Evolutionary conservation across 2,329 filamentous ascomycete genomes (phyloP), one percentile per base, ranked within the genome.

Genomic region (Fusarium piperis): DNA sequence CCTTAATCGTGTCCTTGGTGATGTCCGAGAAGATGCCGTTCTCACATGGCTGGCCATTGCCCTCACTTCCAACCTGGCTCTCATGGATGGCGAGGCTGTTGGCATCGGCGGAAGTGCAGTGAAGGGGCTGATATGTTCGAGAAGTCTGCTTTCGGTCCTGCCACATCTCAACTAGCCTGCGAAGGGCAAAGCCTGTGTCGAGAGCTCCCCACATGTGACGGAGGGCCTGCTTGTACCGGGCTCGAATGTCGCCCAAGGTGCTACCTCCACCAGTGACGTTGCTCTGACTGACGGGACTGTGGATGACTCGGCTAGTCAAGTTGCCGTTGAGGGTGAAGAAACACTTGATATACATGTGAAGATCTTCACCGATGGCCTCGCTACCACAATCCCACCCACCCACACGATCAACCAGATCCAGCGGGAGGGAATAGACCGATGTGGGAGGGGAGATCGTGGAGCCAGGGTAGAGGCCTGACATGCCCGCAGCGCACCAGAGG

Each of bases 301-400:
- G 83, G 32, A 94, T 85, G 4, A 91, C 89, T 55, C 87, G 86
- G 52, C 88, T 87, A 13, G 89, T 90, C 60, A 93, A 78, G 77
- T 93, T 90, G 4, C 92, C 92, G 68, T 91, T 92, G 18, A 93
- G 86, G 1, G 91, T 90, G 71, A 93, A 93, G 82, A 93, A 93
- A 79, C 91, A 93, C 83, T 93, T 93, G 69, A 93, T 85, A 77
- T 92, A 92, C 92, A 93, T 93, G 82, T 94, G 92, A 76, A 93
- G 81, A 76, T 93, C 92, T 80, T 94, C 92, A 46, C 92, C 92
- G 72, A 94, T 93, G 20, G 92, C 91, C 67, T 92, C 91, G 2
- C 88, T 85, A 58, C 89, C 90, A 60, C 88, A 88, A 77, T 93
- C 92, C 92, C 91, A 94, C 28, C 92, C 92, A 11, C 90, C 90